These are phyloP conservation scores for Colletotrichum filicis DNA, from an alignment of 2,329 filamentous ascomycete species.

Conservation along the genomic window DNA sequence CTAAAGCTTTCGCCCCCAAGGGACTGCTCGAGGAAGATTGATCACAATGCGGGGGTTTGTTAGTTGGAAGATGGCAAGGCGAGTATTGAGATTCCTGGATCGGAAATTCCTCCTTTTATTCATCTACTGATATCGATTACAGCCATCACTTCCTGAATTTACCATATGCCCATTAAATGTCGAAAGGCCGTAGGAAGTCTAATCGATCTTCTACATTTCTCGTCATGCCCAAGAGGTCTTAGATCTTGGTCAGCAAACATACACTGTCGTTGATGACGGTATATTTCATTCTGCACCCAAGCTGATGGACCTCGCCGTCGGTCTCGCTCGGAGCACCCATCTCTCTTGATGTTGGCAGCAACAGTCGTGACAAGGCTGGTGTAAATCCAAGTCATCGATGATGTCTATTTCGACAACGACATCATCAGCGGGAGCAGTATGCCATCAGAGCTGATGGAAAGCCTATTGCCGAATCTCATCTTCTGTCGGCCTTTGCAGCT, in stretches of 20 bases:
- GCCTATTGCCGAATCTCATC: too few relatives aligned
- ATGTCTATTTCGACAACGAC: background rate
- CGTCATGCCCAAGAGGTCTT: background rate
- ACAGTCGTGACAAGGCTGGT: background rate
- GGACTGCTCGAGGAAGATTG: too few relatives aligned
- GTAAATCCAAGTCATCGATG: background rate
- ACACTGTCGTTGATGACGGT: accelerated
- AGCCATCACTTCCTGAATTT: too few relatives aligned
- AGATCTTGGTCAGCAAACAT: background rate
- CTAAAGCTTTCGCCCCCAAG: background rate
- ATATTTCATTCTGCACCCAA: background rate
- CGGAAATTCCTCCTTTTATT: too few relatives aligned
- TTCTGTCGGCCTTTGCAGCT: too few relatives aligned
- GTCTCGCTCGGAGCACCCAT: background rate
- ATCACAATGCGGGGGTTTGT: too few relatives aligned
- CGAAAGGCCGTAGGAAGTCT: too few relatives aligned
- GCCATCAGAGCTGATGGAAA: background rate
- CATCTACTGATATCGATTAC: too few relatives aligned
- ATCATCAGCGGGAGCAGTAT: background rate
- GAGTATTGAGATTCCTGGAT: accelerated
- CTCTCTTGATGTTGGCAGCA: background rate
- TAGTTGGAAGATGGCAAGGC: background rate
- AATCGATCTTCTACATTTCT: too few relatives aligned
- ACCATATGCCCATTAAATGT: too few relatives aligned
- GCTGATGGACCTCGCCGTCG: background rate